Base-by-base conservation (phyloP, 306 rosid genomes). In the Fragaria ananassa region DNA sequence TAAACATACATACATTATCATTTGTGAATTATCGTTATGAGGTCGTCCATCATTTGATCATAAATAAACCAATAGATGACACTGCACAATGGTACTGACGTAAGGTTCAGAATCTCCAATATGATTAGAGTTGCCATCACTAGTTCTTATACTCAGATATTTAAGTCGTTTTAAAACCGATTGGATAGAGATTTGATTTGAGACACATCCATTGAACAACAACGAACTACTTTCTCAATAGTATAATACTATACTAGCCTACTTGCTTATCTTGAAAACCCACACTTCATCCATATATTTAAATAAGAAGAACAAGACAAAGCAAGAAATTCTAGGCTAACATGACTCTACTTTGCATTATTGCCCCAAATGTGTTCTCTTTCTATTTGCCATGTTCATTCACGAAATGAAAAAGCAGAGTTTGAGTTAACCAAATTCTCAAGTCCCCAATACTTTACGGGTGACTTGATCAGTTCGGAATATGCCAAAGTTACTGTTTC, bases 401-500 rank as follows among this genome's bases (percentile, higher is more conserved):
- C 44, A 3, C 4, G 51, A 12, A 46, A 12, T 46, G 14, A 12
- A 57, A 9, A 31, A 27, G 8, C 9, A 0, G 23, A 15, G 45
- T 27, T 0, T 19, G 60, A 53, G 60, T 53, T 17, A 21, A 39
- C 9, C 44, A 56, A 61, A 27, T 25, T 60, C 19, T 8, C 39
- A 37, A 10, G 44, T 74, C 9, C 68, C 9, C 68, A 9, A 27
- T 10, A 41, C 70, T 45, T 74, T 60, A 34, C 19, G 2, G 25
- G 29, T 74, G 70, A 74, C 61, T 74, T 61, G 78, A 74, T 42
- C n/a, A n/a, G 78, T 45, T 74, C 31, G 70, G 79, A 82, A 82
- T 72, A 72, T 81, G 84, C 80, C 46, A 77, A 72, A 67, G 72
- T 19, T 31, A 25, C 31, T 74, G 45, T 57, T 44, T 29, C 39